Evolutionary conservation across 257 asterid species (phyloP).

Genomic region (Cordia subcordata): DNA sequence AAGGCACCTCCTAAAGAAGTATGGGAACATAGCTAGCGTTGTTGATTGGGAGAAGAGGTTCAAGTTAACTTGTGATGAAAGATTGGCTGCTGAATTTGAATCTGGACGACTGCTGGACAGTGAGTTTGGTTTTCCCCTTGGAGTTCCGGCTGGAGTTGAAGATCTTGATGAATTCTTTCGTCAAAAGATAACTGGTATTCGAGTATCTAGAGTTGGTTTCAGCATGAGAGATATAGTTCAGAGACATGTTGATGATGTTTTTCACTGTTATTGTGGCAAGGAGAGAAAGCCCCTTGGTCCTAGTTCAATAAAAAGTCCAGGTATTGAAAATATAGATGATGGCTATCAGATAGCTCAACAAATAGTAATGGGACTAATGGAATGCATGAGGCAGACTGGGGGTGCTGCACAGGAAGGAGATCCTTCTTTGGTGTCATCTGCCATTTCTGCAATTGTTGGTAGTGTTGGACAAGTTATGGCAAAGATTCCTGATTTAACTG

Average conservation of each 20-base stretch:
- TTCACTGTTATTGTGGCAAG: constrained; percentile 56
- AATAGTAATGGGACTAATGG: constrained; percentile 78
- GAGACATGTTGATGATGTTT: constrained; percentile 74
- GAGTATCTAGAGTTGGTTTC: constrained; percentile 78
- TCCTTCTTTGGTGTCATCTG: constrained; percentile 89
- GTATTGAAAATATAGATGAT: constrained; percentile 68
- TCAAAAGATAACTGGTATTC: constrained; percentile 76
- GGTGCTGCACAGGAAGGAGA: constrained; percentile 99
- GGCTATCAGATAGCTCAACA: constrained; percentile 72
- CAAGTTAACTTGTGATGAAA: constrained; percentile 74
- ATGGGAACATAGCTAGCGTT: constrained; percentile 60
- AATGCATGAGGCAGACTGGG: constrained; percentile 99
- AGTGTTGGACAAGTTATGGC: constrained; percentile 68
- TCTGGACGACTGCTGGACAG: constrained; percentile 71
- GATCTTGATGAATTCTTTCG: constrained; percentile 92
- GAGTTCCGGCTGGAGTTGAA: constrained; percentile 93
- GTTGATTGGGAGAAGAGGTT: constrained; percentile 83
- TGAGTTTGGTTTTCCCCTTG: constrained; percentile 77
- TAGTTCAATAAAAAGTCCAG: constrained; percentile 49
- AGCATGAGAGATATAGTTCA: constrained; percentile 89
- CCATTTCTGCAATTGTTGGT: constrained; percentile 80
- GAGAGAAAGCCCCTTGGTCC: constrained; percentile 65
- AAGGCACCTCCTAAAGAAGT: constrained; percentile 68
- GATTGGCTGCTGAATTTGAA: constrained; percentile 77
- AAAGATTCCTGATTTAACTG: constrained; percentile 66